phyloP scores from a whole-genome alignment of 2,329 filamentous ascomycete species.

The Chaetomium sp. region DNA sequence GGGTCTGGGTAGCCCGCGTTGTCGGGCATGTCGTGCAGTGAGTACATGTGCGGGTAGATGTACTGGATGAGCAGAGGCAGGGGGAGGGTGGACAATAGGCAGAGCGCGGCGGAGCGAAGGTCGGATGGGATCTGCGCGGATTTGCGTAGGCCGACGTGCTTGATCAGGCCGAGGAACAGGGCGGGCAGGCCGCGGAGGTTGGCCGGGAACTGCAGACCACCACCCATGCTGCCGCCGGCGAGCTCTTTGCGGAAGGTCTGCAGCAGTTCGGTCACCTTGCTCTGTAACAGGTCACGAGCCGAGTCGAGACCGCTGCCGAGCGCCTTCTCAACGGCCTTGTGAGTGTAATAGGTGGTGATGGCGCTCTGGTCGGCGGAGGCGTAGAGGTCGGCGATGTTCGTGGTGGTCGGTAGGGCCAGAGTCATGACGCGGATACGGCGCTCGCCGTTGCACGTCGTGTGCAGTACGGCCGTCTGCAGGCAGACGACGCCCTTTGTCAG shows the following conservation, averaged over 20 bases:
- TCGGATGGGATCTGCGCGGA: conserved; percentile 92
- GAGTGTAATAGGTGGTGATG: conserved; percentile 88
- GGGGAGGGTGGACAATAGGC: conserved; percentile 87
- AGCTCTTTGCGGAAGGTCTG: conserved; percentile 97
- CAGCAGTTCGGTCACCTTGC: conserved; percentile 85
- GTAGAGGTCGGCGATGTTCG: conserved; percentile 83
- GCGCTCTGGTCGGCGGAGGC: conserved; percentile 92
- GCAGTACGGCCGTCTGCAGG: conserved; percentile 87
- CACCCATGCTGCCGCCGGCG: conserved; percentile 90
- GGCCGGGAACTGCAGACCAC: conserved; percentile 86
- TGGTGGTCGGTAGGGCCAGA: conserved; percentile 84
- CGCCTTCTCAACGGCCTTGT: conserved; percentile 92
- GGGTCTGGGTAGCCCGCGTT: conserved; percentile 79
- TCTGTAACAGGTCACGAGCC: conserved; percentile 82
- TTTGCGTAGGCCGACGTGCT: conserved; percentile 89
- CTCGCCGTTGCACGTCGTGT: conserved; percentile 97
- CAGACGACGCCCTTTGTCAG: conserved; percentile 88
- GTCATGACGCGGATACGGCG: conserved; percentile 92
- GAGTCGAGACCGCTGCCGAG: conserved; percentile 82
- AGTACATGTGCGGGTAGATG: conserved; percentile 81
- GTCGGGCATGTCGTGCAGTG: conserved; percentile 93
- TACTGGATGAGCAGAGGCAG: conserved; percentile 87
- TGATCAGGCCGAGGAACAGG: conserved; percentile 89
- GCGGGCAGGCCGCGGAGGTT: conserved; percentile 85
- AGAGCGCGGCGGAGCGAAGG: conserved; percentile 85